These are phyloP conservation scores for Cordyceps farinosa DNA, from an alignment of 2,329 filamentous ascomycete genomes.

Conservation along the genomic window DNA sequence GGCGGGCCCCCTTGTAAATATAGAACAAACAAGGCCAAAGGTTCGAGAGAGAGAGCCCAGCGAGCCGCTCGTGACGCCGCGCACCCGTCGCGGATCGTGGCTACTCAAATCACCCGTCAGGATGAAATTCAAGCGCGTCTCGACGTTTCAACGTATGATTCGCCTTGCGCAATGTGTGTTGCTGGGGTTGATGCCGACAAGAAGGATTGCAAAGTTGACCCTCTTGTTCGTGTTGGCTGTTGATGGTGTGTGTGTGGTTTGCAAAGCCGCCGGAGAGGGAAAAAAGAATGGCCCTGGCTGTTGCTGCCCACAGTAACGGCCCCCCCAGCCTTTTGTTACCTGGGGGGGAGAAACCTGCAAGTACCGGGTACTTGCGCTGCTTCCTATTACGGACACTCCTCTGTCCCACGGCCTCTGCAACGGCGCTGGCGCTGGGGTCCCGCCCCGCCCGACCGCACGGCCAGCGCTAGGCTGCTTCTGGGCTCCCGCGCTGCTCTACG, in stretches of 20 bases:
- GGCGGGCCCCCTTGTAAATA: no score
- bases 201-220: background rate
- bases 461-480: constrained; percentile 8
- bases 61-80: background rate
- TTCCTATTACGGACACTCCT: constrained; percentile 6
- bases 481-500: background rate
- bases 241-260: background rate
- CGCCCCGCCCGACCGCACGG: background rate
- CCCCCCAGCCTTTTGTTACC: background rate
- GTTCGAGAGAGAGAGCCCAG: no score
- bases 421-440: background rate
- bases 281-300: background rate
- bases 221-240: background rate
- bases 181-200: background rate
- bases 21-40: no score
- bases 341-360: background rate
- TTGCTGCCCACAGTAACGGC: background rate
- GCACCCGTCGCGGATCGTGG: background rate
- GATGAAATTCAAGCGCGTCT: background rate
- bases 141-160: background rate
- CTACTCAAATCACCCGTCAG: constrained; percentile 1
- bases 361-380: background rate
- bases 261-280: background rate
- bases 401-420: background rate
- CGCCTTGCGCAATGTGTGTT: background rate